Evolutionary conservation across 2,329 filamentous ascomycete species (phyloP).

Genomic region (Camptophora hylomeconis): DNA sequence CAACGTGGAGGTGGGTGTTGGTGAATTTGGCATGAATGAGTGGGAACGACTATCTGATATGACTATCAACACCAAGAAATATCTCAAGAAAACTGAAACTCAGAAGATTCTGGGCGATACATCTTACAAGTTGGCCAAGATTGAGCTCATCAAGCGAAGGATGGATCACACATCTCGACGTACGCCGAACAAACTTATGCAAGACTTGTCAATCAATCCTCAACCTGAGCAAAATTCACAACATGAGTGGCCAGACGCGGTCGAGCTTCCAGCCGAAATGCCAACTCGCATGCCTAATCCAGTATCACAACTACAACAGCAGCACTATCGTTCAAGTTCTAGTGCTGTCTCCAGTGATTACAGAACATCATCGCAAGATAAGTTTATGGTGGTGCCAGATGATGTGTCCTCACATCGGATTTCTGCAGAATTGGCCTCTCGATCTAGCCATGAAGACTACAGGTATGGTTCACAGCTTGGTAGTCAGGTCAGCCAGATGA

Average conservation of each 20-base stretch:
- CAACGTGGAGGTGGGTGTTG: slow-evolving; percentile 93
- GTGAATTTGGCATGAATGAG: slow-evolving; percentile 95
- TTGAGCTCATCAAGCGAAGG: slow-evolving; percentile 61
- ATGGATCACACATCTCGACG: slow-evolving; percentile 37
- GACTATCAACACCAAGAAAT: slow-evolving; percentile 78
- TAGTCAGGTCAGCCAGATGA: slow-evolving; percentile 27
- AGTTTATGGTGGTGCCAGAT: slow-evolving; percentile 49
- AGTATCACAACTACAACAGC: too few relatives aligned
- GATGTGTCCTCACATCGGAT: slow-evolving; percentile 35
- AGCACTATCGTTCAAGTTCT: too few relatives aligned
- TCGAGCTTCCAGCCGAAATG: slow-evolving; percentile 50
- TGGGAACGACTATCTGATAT: slow-evolving; percentile 92
- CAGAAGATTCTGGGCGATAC: slow-evolving; percentile 66
- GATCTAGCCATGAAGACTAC: slow-evolving; percentile 24
- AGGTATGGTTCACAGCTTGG: slow-evolving; percentile 17
- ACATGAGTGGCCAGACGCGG: slow-evolving; percentile 29
- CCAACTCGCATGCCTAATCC: too few relatives aligned
- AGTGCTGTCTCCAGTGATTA: too few relatives aligned
- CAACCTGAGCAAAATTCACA: slow-evolving; percentile 32
- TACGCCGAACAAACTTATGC: slow-evolving; percentile 15
- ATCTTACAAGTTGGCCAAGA: slow-evolving; percentile 69
- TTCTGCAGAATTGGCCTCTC: slow-evolving; percentile 19
- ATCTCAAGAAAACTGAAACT: slow-evolving; percentile 60
- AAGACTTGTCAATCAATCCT: slow-evolving; percentile 20
- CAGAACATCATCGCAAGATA: slow-evolving; percentile 49